Percentiles rank a stretch among this genome's conserved stretches.
phyloP scores from a whole-genome alignment of 2,329 filamentous ascomycete species.

The Nannizzia gypsea region DNA sequence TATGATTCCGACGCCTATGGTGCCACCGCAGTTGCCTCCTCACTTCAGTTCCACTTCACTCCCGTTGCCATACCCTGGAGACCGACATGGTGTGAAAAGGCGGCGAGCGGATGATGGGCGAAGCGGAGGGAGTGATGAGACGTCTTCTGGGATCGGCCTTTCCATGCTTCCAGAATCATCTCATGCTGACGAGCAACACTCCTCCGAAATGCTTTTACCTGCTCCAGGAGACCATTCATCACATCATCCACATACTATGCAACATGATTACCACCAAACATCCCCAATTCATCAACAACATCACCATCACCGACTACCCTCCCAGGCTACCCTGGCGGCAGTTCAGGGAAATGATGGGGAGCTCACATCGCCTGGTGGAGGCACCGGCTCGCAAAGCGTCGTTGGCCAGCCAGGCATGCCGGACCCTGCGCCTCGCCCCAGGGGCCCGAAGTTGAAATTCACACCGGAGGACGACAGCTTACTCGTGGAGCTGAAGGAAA shows the following conservation, averaged over 20 bases:
- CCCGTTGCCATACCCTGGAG: conserved; percentile 20
- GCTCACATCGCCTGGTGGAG: conserved; percentile 31
- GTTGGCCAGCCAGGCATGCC: conserved; percentile 85
- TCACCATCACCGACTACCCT: conserved; percentile 70
- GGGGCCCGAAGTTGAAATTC: conserved; percentile 86
- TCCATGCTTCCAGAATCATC: conserved; percentile 25
- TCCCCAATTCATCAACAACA: conserved; percentile 48
- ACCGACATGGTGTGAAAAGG: conserved; percentile 26
- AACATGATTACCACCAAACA: conserved; percentile 27
- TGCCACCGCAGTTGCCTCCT: conserved; percentile 23
- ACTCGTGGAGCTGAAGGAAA: conserved; percentile 82
- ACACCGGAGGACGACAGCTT: conserved; percentile 83
- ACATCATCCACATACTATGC: conserved; percentile 20
- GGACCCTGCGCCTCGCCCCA: conserved; percentile 62
- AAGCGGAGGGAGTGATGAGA: conserved; percentile 19
- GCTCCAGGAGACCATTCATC: conserved; percentile 23
- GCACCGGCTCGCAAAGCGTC: conserved; percentile 63
- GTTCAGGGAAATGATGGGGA: conserved; percentile 52
- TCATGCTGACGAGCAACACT: conserved; percentile 22
- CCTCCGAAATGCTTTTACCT: conserved; percentile 27
- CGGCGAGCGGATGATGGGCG: conserved; percentile 23
- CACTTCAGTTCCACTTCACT: conserved; percentile 26
- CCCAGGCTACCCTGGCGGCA: conserved; percentile 55
- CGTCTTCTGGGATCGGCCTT: conserved; percentile 22
- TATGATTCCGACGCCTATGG: conserved; percentile 18